These are phyloP conservation scores for Auriscalpium microsporum DNA, from an alignment of 768 basidiomycete genomes.

Conservation along the genomic window DNA sequence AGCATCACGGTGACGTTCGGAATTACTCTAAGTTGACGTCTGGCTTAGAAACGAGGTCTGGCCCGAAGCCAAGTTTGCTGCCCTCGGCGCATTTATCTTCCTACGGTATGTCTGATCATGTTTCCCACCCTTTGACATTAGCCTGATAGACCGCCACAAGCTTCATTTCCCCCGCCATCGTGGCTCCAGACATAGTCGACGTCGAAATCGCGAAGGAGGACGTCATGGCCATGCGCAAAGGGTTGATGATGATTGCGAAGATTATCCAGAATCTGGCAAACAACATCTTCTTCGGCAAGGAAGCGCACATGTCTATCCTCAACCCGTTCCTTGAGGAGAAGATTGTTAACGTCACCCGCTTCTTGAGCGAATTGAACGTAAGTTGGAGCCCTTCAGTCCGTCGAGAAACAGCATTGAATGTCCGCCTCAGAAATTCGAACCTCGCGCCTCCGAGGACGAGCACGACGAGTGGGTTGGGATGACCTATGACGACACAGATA, in stretches of 20 bases:
- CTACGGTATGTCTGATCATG: slow-evolving; percentile 45
- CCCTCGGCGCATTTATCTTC: slow-evolving; percentile 87
- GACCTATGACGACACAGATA: slow-evolving; percentile 78
- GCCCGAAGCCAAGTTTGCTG: slow-evolving; percentile 75
- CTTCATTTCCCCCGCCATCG: slow-evolving; percentile 88
- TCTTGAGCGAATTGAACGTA: slow-evolving; percentile 70
- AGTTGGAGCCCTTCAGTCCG: slow-evolving; percentile 15
- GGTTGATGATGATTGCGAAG: slow-evolving; percentile 82
- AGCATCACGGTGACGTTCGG: slow-evolving; percentile 21
- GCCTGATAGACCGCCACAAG: slow-evolving; percentile 29
- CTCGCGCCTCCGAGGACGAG: slow-evolving; percentile 45
- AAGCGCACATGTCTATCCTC: slow-evolving; percentile 73
- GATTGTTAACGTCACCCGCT: slow-evolving; percentile 65
- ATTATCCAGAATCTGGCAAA: slow-evolving; percentile 91
- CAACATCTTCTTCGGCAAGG: slow-evolving; percentile 89
- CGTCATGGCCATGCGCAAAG: slow-evolving; percentile 52
- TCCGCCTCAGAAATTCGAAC: slow-evolving; percentile 33
- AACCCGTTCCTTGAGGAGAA: slow-evolving; percentile 69
- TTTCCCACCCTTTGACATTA: not conserved
- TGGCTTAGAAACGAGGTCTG: slow-evolving; percentile 50
- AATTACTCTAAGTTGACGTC: slow-evolving; percentile 9
- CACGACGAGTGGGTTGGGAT: slow-evolving; percentile 66
- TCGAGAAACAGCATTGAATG: not conserved
- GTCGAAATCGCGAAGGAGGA: slow-evolving; percentile 66
- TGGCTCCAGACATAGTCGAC: slow-evolving; percentile 79